Conservation (phyloP, 78 protist genomes). For the Cavenderia fasciculata region DNA sequence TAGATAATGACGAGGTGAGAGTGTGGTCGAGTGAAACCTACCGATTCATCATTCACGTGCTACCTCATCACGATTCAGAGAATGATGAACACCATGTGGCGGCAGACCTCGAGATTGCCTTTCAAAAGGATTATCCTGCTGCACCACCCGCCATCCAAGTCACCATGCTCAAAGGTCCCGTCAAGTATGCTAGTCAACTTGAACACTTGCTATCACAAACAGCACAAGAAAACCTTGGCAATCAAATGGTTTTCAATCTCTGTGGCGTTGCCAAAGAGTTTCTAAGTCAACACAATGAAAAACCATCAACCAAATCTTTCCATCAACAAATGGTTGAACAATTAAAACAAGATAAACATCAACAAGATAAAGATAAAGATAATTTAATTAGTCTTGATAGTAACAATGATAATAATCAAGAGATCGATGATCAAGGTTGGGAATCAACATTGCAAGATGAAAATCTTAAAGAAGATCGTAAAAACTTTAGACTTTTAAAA, state of each 20-base stretch:
- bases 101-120: slow-evolving; percentile 2
- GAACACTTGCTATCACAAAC: neutral
- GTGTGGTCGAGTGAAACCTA: too few relatives aligned
- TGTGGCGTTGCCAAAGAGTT: slow-evolving; percentile 44
- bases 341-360: neutral
- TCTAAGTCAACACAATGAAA: slow-evolving; percentile 9
- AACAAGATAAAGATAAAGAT: neutral
- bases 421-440: slow-evolving; percentile 9
- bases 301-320: slow-evolving; percentile 52
- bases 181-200: slow-evolving; percentile 17
- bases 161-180: slow-evolving; percentile 8
- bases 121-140: slow-evolving; percentile 42
- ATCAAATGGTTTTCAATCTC: slow-evolving; percentile 51
- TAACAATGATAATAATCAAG: neutral
- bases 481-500: slow-evolving; percentile 57
- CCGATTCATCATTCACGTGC: slow-evolving; percentile 10
- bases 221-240: slow-evolving; percentile 22
- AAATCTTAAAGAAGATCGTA: slow-evolving; percentile 30
- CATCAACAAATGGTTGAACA: slow-evolving; percentile 35
- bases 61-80: slow-evolving; percentile 21
- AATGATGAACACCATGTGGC: slow-evolving; percentile 11
- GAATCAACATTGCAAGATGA: slow-evolving; percentile 35
- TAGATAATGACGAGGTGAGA: too few relatives aligned
- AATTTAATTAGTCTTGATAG: too few relatives aligned
- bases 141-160: slow-evolving; percentile 33